phyloP scores from a whole-genome alignment of 2,329 filamentous ascomycete species.

The Blumeria hordei region DNA sequence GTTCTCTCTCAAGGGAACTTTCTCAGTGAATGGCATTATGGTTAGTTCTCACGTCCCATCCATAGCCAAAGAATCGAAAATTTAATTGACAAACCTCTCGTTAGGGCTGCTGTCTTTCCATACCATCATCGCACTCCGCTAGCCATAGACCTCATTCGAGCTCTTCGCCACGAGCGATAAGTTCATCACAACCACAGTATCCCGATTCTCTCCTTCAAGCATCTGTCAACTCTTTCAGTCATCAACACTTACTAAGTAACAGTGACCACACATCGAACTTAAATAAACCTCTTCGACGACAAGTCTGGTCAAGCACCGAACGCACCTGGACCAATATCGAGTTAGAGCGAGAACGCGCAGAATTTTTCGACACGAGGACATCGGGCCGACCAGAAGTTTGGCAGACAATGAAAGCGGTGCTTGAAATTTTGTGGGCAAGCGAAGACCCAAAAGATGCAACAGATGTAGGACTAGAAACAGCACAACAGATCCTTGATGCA shows the following conservation, averaged over 20 bases:
- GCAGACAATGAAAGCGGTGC: slow-evolving; percentile 44
- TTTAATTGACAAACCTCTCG: background rate
- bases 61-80: background rate
- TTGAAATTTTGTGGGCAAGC: slow-evolving; percentile 37
- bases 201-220: slow-evolving; percentile 6
- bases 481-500: slow-evolving; percentile 60
- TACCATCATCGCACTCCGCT: background rate
- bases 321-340: slow-evolving; percentile 45
- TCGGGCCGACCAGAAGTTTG: slow-evolving; percentile 58
- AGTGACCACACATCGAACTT: slow-evolving; percentile 34
- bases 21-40: too few relatives aligned
- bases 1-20: too few relatives aligned
- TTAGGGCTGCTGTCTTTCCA: background rate
- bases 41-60: too few relatives aligned
- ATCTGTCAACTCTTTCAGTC: slow-evolving; percentile 2
- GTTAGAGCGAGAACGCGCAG: slow-evolving; percentile 45
- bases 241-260: background rate
- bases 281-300: slow-evolving; percentile 41
- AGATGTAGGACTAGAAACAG: slow-evolving; percentile 29
- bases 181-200: slow-evolving; percentile 7
- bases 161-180: slow-evolving; percentile 26
- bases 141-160: background rate
- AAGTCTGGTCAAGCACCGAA: slow-evolving; percentile 38
- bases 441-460: slow-evolving; percentile 15
- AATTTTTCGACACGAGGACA: slow-evolving; percentile 81